Evolutionary conservation across 345 rosid species (phyloP).

Genomic region (Heritiera littoralis): DNA sequence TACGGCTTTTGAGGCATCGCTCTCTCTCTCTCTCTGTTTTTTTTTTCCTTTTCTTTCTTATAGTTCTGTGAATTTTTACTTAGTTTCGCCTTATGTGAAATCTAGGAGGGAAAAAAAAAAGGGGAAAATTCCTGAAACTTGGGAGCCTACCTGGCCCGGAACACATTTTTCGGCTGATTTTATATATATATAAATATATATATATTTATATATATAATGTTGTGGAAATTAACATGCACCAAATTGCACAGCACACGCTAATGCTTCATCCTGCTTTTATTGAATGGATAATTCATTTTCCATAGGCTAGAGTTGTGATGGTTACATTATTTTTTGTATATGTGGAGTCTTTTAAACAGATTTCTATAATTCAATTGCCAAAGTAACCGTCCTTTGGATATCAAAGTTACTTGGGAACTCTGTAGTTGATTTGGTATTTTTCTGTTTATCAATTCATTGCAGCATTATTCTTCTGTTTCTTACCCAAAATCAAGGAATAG

Average conservation of each 20-base stretch:
- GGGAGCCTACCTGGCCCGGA: neutral
- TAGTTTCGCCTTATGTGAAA: neutral
- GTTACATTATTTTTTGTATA: neutral
- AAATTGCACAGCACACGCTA: neutral
- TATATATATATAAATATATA: neutral
- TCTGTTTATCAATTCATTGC: slow-evolving; percentile 25
- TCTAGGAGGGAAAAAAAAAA: neutral
- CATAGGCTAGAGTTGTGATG: neutral
- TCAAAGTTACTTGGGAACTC: neutral
- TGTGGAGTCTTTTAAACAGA: neutral
- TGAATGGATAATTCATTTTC: neutral
- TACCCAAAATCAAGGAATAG: slow-evolving; percentile 32
- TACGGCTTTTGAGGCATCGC: neutral
- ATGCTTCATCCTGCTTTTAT: neutral
- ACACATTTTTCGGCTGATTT: neutral
- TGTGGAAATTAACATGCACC: neutral
- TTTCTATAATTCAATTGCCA: neutral
- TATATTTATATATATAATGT: no score
- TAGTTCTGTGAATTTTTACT: neutral
- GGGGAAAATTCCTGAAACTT: neutral
- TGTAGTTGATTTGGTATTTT: slow-evolving; percentile 13
- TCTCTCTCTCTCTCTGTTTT: neutral
- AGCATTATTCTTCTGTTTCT: slow-evolving; percentile 39
- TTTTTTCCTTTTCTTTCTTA: neutral
- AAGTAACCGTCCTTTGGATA: neutral